phyloP scores from a whole-genome alignment of 257 asterid species.

The Jaltomata sinuosa region DNA sequence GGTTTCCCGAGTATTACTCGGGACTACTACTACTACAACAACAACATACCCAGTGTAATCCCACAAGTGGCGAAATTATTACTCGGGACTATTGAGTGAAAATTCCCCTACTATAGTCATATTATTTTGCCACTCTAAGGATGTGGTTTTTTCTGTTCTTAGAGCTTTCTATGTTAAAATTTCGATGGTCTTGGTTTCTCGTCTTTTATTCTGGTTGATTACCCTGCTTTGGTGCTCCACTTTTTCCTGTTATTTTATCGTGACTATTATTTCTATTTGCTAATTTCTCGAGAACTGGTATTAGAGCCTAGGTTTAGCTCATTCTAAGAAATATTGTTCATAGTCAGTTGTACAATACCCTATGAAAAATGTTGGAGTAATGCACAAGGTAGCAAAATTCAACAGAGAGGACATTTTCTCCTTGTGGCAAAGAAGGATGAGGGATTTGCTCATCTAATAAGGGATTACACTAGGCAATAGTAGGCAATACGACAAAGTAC shows the following conservation, averaged over 20 bases:
- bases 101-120: not conserved
- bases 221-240: not conserved
- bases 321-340: not conserved
- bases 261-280: not conserved
- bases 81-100: not conserved
- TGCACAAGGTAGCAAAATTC: not conserved
- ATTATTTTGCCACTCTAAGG: not conserved
- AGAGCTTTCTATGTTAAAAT: not conserved
- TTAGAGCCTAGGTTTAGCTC: not conserved
- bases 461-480: not conserved
- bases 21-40: no score
- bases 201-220: not conserved
- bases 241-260: not conserved
- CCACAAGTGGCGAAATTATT: no score
- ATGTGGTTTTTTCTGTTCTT: not conserved
- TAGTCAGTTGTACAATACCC: not conserved
- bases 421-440: not conserved
- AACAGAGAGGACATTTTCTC: not conserved
- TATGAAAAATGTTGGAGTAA: not conserved
- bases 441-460: not conserved
- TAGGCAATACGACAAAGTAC: not conserved
- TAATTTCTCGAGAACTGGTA: not conserved
- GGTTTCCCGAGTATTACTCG: not conserved
- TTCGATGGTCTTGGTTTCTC: not conserved
- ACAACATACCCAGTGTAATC: no score